Evolutionary conservation across 306 rosid genomes (phyloP).

Genomic region (Adenanthera pavonina): DNA sequence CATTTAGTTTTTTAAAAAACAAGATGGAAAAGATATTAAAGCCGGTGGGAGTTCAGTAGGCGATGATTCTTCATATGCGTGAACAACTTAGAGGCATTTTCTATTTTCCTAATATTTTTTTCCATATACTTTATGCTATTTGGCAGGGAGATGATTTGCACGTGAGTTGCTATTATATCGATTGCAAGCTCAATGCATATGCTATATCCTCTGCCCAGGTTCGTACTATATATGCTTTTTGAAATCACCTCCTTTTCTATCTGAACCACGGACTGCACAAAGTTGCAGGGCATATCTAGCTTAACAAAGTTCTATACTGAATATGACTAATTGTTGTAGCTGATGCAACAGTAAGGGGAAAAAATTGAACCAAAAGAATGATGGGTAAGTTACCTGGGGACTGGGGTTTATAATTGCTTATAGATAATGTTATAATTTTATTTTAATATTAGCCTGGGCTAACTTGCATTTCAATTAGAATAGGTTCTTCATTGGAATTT

Average conservation of each 20-base stretch:
- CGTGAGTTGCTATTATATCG: slow-evolving; percentile 88
- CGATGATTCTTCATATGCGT: not conserved
- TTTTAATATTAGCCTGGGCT: not conserved
- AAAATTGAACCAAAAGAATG: slow-evolving; percentile 10
- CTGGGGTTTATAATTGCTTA: not conserved
- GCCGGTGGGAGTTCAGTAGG: not conserved
- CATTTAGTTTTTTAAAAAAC: not conserved
- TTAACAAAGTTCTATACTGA: not conserved
- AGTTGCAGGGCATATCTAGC: slow-evolving; percentile 11
- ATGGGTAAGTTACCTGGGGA: not conserved
- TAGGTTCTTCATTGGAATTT: slow-evolving; percentile 10
- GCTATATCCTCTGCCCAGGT: slow-evolving; percentile 97
- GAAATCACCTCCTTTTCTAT: slow-evolving; percentile 13
- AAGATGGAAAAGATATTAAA: not conserved
- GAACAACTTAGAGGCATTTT: slow-evolving; percentile 6
- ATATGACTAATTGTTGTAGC: not conserved
- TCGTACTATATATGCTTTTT: slow-evolving; percentile 33
- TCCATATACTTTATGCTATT: slow-evolving; percentile 35
- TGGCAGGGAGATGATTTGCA: slow-evolving; percentile 82
- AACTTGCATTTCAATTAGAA: not conserved
- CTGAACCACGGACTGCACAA: slow-evolving; percentile 10
- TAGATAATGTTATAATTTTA: not conserved
- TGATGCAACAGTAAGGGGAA: not conserved
- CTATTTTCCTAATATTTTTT: slow-evolving; percentile 23
- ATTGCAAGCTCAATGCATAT: slow-evolving; percentile 69